phyloP scores from a whole-genome alignment of 352 stramenopile genomes.

The Phytophthora ramorum region DNA sequence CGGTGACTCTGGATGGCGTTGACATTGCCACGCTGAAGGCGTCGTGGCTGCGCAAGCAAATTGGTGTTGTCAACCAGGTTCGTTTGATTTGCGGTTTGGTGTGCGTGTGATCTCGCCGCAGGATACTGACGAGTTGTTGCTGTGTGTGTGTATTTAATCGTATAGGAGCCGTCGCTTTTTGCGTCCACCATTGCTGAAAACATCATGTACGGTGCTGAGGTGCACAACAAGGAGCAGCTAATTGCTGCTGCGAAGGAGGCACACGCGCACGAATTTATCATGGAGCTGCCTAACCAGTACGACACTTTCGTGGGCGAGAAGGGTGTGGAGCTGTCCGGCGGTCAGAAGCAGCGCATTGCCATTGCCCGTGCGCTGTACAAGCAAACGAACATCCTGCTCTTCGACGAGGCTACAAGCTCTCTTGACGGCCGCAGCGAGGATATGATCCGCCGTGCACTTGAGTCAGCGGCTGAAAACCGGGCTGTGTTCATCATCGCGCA shows the following conservation, averaged over 20 bases:
- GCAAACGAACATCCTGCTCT: slow-evolving; percentile 79
- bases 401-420: slow-evolving; percentile 90
- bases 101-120: neutral
- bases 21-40: slow-evolving; percentile 73
- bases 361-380: slow-evolving; percentile 88
- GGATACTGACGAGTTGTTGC: slow-evolving; percentile 20
- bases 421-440: slow-evolving; percentile 85
- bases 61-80: slow-evolving; percentile 86
- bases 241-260: slow-evolving; percentile 72
- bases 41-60: slow-evolving; percentile 82
- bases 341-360: slow-evolving; percentile 96
- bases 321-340: slow-evolving; percentile 95
- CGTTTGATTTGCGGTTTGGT: neutral
- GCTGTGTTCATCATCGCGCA: slow-evolving; percentile 89
- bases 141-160: neutral
- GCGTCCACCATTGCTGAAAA: slow-evolving; percentile 83
- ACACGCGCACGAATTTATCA: slow-evolving; percentile 83
- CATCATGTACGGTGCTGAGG: slow-evolving; percentile 81
- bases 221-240: slow-evolving; percentile 63
- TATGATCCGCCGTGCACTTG: slow-evolving; percentile 72
- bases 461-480: slow-evolving; percentile 68
- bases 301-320: slow-evolving; percentile 98
- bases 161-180: slow-evolving; percentile 80
- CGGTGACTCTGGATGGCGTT: slow-evolving; percentile 73
- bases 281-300: slow-evolving; percentile 92